phyloP scores from a whole-genome alignment of 1,284 basidiomycete species.

The Salmacisia buchloeana region DNA sequence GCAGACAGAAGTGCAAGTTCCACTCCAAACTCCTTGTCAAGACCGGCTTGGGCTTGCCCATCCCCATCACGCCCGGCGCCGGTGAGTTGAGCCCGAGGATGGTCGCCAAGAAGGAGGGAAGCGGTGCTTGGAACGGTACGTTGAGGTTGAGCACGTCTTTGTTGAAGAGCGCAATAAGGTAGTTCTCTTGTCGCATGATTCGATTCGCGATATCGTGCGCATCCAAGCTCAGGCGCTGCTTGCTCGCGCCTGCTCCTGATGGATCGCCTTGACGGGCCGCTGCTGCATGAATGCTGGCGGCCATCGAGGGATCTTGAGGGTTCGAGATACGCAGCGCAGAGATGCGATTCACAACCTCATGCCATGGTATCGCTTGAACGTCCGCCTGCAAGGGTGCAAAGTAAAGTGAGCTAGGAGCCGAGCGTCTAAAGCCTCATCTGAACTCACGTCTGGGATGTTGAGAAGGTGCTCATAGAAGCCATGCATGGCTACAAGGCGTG shows the following conservation, averaged over 20 bases:
- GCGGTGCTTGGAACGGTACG: constrained; percentile 63
- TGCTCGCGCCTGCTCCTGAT: constrained; percentile 21
- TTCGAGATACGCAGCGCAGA: constrained; percentile 39
- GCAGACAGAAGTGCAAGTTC: constrained; percentile 89
- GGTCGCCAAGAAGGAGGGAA: constrained; percentile 26
- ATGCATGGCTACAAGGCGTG: constrained; percentile 82
- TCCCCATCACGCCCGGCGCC: constrained; percentile 4
- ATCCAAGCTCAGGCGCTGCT: constrained; percentile 54
- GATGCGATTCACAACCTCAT: constrained; percentile 83
- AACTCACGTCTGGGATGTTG: constrained; percentile 57
- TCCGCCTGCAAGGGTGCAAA: constrained; percentile 91
- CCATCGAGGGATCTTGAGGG: constrained; percentile 15
- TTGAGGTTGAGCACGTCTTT: constrained; percentile 86
- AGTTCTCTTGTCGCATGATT: constrained; percentile 96
- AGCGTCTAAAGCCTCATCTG: constrained; percentile 60
- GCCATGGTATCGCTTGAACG: constrained; percentile 95
- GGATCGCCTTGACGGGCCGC: too few relatives aligned
- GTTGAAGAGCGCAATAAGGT: constrained; percentile 94
- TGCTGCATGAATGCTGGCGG: not conserved
- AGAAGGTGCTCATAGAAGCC: constrained; percentile 67
- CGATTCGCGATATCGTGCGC: constrained; percentile 95
- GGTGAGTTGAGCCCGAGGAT: not conserved
- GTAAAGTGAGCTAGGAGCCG: too few relatives aligned
- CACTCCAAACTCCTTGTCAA: constrained; percentile 88
- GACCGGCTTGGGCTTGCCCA: constrained; percentile 56